Conservation (phyloP, 345 rosid species). For the Ceriops decandra region DNA sequence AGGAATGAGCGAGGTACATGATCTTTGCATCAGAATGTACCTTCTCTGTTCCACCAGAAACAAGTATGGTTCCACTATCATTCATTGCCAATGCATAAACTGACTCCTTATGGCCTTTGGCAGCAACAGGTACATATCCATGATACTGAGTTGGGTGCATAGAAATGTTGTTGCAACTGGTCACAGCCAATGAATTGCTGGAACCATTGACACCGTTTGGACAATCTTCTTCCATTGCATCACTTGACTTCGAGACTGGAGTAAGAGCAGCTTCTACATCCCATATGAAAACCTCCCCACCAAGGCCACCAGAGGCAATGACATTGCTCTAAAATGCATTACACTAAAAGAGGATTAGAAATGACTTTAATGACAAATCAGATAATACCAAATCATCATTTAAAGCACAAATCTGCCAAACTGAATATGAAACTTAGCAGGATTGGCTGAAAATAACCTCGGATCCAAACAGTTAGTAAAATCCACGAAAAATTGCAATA, state of each 20-base stretch:
- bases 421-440: constrained; percentile 11
- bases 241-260: constrained; percentile 73
- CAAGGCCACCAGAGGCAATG: constrained; percentile 99
- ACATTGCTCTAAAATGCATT: constrained; percentile 77
- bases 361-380: constrained; percentile 24
- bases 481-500: constrained; percentile 26
- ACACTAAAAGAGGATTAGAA: constrained; percentile 69
- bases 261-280: constrained; percentile 87
- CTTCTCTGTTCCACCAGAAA: constrained; percentile 99
- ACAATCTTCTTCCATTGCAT: constrained; percentile 69
- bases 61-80: constrained; percentile 81
- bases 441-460: constrained; percentile 21
- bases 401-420: constrained; percentile 6
- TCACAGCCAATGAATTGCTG: constrained; percentile 52
- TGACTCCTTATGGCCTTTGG: constrained; percentile 99
- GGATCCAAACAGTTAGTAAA: constrained; percentile 23
- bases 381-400: constrained; percentile 1
- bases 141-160: constrained; percentile 61
- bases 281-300: constrained; percentile 99
- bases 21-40: constrained; percentile 31
- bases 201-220: constrained; percentile 63
- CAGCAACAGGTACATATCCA: constrained; percentile 75
- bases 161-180: constrained; percentile 78
- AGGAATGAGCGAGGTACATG: neutral
- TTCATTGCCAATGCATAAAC: constrained; percentile 98